Conservation (phyloP, 2,329 filamentous ascomycete species). For the Mycosphaerelloides madeirae region DNA sequence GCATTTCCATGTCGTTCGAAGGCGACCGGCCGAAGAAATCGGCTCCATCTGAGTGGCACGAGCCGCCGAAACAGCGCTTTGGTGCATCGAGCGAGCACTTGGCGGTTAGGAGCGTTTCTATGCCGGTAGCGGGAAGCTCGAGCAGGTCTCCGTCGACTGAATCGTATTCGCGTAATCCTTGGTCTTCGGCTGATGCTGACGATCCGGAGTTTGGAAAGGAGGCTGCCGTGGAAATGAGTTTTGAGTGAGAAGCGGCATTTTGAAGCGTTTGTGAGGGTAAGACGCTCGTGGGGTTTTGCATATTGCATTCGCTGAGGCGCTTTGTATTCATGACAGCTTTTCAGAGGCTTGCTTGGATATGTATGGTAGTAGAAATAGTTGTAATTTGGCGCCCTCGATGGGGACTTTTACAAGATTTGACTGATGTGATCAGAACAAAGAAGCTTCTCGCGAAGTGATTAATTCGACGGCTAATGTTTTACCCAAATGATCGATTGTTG, state of each 20-base stretch:
- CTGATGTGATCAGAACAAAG: no score
- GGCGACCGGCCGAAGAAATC: slow-evolving; percentile 18
- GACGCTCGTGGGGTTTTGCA: no score
- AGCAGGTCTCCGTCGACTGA: slow-evolving; percentile 26
- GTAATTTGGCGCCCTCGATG: no score
- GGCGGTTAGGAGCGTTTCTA: background rate
- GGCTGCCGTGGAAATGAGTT: slow-evolving; percentile 47
- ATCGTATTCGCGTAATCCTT: slow-evolving; percentile 37
- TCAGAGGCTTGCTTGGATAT: no score
- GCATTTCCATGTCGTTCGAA: slow-evolving; percentile 44
- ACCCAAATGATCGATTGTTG: no score
- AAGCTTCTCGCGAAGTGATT: no score
- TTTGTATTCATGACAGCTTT: no score
- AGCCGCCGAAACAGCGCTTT: slow-evolving; percentile 1
- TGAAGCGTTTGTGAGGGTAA: no score
- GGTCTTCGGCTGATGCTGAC: slow-evolving; percentile 46
- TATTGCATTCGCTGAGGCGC: no score
- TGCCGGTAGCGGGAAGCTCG: background rate
- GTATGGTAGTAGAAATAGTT: no score
- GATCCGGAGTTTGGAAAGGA: slow-evolving; percentile 44
- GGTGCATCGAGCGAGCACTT: background rate
- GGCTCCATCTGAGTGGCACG: background rate
- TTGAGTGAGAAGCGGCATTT: slow-evolving; percentile 21
- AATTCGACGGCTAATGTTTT: no score
- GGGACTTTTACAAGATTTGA: no score